These are phyloP conservation scores for Ormosia emarginata DNA, from an alignment of 306 rosid genomes.

Conservation along the genomic window DNA sequence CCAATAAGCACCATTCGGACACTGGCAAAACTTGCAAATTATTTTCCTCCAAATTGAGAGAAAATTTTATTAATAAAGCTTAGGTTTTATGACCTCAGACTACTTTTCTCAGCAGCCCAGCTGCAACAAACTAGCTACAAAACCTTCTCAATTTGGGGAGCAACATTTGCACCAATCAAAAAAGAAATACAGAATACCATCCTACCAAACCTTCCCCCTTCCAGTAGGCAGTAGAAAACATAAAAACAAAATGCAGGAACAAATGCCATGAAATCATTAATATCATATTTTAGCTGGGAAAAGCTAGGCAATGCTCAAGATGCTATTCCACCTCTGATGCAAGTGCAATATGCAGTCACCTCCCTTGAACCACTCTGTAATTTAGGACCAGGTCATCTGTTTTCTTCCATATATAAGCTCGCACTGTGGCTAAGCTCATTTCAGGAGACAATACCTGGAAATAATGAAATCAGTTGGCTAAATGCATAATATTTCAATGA, in stretches of 20 bases:
- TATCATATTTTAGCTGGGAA: neutral
- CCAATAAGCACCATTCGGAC: neutral
- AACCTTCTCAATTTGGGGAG: conserved; percentile 2
- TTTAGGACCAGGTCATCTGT: conserved; percentile 73
- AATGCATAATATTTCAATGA: neutral
- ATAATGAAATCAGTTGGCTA: neutral
- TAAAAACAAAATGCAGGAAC: neutral
- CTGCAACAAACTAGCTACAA: neutral
- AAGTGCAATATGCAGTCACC: conserved; percentile 38
- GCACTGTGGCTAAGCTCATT: conserved; percentile 82
- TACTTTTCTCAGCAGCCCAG: neutral
- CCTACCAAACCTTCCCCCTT: neutral
- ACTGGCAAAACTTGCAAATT: neutral
- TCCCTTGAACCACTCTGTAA: conserved; percentile 69
- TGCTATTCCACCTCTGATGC: conserved; percentile 15
- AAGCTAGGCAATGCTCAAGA: conserved; percentile 10
- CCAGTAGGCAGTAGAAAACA: neutral
- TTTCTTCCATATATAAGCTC: conserved; percentile 85
- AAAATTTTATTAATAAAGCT: neutral
- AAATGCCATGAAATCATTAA: neutral
- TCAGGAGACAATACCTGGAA: conserved; percentile 71
- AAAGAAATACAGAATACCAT: neutral
- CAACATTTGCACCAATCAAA: neutral
- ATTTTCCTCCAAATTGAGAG: neutral
- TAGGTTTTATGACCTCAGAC: neutral